Evolutionary conservation across 2,329 filamentous ascomycete species (phyloP), one percentile per base, ranked within the genome.

Genomic region (Onygenales sp.): DNA sequence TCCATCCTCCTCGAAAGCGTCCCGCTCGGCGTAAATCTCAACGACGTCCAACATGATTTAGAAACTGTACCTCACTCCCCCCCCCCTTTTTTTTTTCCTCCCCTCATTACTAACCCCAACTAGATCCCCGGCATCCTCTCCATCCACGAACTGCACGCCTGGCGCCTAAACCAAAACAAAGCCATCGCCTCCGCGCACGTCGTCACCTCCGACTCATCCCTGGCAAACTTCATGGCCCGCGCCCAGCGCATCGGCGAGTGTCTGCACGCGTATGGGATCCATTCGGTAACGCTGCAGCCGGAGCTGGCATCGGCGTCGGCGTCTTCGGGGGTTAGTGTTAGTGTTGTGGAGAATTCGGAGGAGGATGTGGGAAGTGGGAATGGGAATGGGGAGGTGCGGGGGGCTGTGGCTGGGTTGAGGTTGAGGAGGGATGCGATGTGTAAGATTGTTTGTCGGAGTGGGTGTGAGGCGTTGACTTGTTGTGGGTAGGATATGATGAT

Each of bases 111-210:
- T 27, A 41, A 11, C 11, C 38, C 38, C 17, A n/a, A 10, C 9
- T 41, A 85, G 79, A 82, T 89, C 38, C 77, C 81, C 0, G 85
- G 85, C 0, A 76, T 89, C 14, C 66, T 80, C 17, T 82, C 82
- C 0, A 77, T 89, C 11, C 85, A 89, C 58, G 84, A 89, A 60
- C 73, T 90, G 13, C 85, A 88, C 59, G 79, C 89, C 57, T 90
- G 87, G 86, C 77, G 82, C 2, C 75, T 90, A 2, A 82, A 86
- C 62, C 85, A 91, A 68, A 75, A 76, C 50, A 88, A 87, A 61
- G 75, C 80, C 3, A 75, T 89, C 46, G 86, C 86, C 7, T 83
- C 83, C 0, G 85, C 83, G 1, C 86, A 89, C 62, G 71, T 90
- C 1, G 75, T 85, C 0, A 78, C 89, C 13, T 75, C 77, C 1